Percentiles rank a stretch among this genome's conserved stretches.
phyloP scores from a whole-genome alignment of 352 stramenopile species.

The Globisporangium radiosum region DNA sequence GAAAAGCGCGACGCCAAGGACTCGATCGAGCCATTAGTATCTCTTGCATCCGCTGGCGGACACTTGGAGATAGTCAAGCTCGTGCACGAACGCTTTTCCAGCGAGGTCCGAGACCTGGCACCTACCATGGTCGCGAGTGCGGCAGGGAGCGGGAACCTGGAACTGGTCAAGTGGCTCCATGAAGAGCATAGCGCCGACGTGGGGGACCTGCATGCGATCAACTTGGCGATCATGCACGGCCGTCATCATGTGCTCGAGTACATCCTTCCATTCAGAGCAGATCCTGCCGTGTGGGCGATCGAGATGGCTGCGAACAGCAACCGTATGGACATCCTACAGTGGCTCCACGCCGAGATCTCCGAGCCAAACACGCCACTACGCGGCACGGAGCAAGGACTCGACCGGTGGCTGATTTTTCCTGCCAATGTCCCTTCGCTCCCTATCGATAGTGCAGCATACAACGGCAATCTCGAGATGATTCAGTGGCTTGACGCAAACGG shows the following conservation, averaged over 20 bases:
- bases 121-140: neutral
- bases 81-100: neutral
- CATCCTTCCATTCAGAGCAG: too few species aligned
- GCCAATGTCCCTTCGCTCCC: neutral
- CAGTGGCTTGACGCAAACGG: neutral
- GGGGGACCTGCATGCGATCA: too few species aligned
- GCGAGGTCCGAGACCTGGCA: neutral
- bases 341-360: neutral
- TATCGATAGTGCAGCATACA: neutral
- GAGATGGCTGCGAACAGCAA: neutral
- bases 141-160: neutral
- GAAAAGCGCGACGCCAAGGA: neutral
- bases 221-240: too few species aligned
- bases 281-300: neutral
- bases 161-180: neutral
- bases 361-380: neutral
- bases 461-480: conserved; percentile 1
- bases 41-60: neutral
- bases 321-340: neutral
- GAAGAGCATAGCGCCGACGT: neutral
- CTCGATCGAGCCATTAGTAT: too few species aligned
- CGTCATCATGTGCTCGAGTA: neutral
- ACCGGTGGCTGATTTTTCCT: neutral
- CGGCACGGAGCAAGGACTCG: neutral
- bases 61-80: neutral